Evolutionary conservation across 2,329 filamentous ascomycete species (phyloP), one percentile per base, ranked within the genome.

Genomic region (Alternaria gaisen): DNA sequence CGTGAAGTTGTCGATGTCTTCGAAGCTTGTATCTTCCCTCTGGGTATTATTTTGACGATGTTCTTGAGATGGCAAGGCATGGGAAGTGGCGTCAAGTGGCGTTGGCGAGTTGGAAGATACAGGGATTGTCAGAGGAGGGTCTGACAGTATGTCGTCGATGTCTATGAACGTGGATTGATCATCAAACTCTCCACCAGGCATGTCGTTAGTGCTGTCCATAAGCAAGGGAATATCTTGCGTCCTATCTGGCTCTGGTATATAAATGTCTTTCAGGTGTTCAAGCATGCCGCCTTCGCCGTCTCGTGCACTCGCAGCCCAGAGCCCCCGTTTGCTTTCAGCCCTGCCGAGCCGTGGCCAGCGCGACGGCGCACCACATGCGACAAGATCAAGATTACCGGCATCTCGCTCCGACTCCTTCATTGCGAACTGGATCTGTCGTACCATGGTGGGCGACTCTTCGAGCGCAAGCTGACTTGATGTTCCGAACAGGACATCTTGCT

Each of bases 401-500:
- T 77, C 70, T 8, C 61, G 55, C 43, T 80, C 77, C 1, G 77
- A 80, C 42, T 78, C 71, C 11, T 64, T 67, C 11, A 80, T 64
- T 1, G 77, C 78, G 30, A 68, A 60, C 32, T 79, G 78, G 3
- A 80, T 66, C 20, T 79, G 63, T 18, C 77, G 73, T 14, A 80
- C 65, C 26, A 72, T 71, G 2, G 69, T 70, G 2, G 79, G 78
- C 4, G 79, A 79, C 46, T 79, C 77, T 30, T 79, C 77, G 1
- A 73, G 67, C 16, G 72, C 77, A 26, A 80, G 68, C 58, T 80
- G 79, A 60, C 78, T 80, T 3, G 78, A 80, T 14, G 78, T 80
- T 16, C 79, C 79, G 52, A 80, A 80, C 1, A 80, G 64, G 9
- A 80, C 53, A 24, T 79, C 73, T 58, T 80, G 79, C 32, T 64